Evolutionary conservation across 164 flowering plant genomes (phyloP).

Genomic region (Paratinospora sagittata): DNA sequence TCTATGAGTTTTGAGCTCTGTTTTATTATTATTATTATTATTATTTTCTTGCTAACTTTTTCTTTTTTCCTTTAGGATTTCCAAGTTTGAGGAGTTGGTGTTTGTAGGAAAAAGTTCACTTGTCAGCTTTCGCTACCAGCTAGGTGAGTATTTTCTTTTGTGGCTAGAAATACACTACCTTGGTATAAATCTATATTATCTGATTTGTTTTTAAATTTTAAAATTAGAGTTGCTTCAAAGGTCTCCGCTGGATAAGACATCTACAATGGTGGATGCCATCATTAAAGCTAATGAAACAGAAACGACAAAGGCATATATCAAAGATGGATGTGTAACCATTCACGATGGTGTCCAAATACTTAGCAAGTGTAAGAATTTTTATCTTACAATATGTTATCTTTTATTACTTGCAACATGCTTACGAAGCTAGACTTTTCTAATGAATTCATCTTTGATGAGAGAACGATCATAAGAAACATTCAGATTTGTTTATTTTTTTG

Average conservation of each 20-base stretch:
- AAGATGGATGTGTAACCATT: slow-evolving; percentile 40
- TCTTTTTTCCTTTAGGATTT: slow-evolving; percentile 28
- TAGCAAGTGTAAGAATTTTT: slow-evolving; percentile 46
- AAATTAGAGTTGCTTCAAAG: slow-evolving; percentile 43
- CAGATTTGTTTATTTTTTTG: too few relatives aligned
- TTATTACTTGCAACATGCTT: neutral
- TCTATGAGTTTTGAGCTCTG: too few relatives aligned
- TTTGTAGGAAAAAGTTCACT: slow-evolving; percentile 39
- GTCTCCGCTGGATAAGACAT: slow-evolving; percentile 39
- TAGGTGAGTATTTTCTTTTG: slow-evolving; percentile 32
- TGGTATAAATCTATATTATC: neutral
- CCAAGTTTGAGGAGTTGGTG: slow-evolving; percentile 52
- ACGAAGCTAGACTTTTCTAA: neutral
- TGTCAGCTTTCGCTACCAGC: slow-evolving; percentile 40
- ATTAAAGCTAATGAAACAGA: slow-evolving; percentile 41
- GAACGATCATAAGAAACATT: neutral
- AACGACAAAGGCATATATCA: slow-evolving; percentile 46
- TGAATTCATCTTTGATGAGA: slow-evolving; percentile 1
- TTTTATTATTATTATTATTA: neutral
- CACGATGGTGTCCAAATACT: slow-evolving; percentile 34
- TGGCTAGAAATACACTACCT: neutral
- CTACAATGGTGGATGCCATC: slow-evolving; percentile 38
- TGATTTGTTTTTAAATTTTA: neutral
- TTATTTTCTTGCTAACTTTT: neutral
- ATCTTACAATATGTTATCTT: neutral